Conservation (phyloP, 2,329 filamentous ascomycete species). For the Arthrobotrys megalospora region DNA sequence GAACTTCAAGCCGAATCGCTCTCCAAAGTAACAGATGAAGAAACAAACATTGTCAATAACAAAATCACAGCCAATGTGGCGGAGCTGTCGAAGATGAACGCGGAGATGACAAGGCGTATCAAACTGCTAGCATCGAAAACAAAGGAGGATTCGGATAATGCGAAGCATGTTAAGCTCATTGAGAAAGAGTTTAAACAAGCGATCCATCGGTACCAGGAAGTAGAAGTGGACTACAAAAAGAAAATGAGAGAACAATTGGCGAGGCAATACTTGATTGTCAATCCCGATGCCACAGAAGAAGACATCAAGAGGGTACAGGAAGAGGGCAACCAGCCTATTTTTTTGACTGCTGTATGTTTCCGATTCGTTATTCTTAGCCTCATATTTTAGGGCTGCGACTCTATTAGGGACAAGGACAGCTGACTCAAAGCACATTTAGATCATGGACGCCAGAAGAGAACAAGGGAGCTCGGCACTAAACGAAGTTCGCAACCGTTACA, state of each 20-base stretch:
- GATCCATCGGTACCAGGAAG: conserved; percentile 80
- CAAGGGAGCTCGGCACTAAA: conserved; percentile 79
- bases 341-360: conserved; percentile 81
- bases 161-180: conserved; percentile 83
- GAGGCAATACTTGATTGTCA: conserved; percentile 85
- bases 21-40: conserved; percentile 80
- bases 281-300: conserved; percentile 81
- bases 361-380: neutral
- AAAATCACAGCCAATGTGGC: conserved; percentile 81
- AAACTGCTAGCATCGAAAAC: conserved; percentile 85
- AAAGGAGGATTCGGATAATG: conserved; percentile 81
- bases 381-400: neutral
- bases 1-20: conserved; percentile 80
- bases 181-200: conserved; percentile 84
- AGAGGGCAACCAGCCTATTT: conserved; percentile 80
- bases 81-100: conserved; percentile 87
- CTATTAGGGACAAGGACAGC: neutral
- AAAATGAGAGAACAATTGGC: conserved; percentile 83
- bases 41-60: conserved; percentile 76
- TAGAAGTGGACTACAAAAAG: conserved; percentile 80
- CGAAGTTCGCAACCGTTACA: conserved; percentile 84
- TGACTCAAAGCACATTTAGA: neutral
- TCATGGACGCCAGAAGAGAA: conserved; percentile 29
- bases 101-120: conserved; percentile 82
- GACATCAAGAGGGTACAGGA: conserved; percentile 80